These are phyloP conservation scores for Phytophthora hibernalis DNA, from an alignment of 352 stramenopile species.

Conservation along the genomic window DNA sequence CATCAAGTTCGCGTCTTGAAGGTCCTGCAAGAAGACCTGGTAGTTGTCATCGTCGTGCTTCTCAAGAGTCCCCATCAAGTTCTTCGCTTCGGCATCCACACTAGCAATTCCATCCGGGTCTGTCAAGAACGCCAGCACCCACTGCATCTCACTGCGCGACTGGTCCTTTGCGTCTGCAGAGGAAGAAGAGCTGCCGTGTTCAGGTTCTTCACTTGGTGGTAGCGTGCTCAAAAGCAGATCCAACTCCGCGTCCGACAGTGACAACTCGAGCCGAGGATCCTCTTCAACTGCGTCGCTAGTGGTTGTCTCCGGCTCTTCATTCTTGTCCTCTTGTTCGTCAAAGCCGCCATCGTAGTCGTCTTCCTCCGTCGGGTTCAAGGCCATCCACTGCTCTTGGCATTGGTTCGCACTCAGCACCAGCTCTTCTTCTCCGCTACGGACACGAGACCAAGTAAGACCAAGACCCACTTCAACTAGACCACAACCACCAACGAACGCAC, in stretches of 20 bases:
- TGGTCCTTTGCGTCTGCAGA: conserved; percentile 28
- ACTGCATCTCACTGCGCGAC: conserved; percentile 69
- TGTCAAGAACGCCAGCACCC: conserved; percentile 70
- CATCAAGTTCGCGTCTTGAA: conserved; percentile 60
- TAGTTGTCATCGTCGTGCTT: conserved; percentile 76
- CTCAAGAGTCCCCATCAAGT: conserved; percentile 45
- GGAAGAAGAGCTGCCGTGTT: neutral
- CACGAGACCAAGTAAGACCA: neutral
- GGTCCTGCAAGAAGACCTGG: conserved; percentile 70
- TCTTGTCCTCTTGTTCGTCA: conserved; percentile 7
- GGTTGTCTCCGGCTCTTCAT: neutral
- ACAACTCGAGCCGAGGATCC: conserved; percentile 58
- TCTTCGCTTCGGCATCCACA: conserved; percentile 64
- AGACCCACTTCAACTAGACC: neutral
- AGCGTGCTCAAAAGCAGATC: conserved; percentile 62
- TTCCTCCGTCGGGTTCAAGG: conserved; percentile 62
- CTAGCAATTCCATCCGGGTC: conserved; percentile 54
- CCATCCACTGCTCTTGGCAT: conserved; percentile 75
- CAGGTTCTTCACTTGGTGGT: conserved; percentile 16
- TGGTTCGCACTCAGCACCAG: conserved; percentile 52
- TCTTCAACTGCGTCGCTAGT: conserved; percentile 5
- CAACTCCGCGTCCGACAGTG: conserved; percentile 61
- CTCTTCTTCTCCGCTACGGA: conserved; percentile 21
- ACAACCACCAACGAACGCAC: conserved; percentile 25
- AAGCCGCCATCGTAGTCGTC: conserved; percentile 28